phyloP scores from a whole-genome alignment of 2,329 filamentous ascomycete species.

The Colletotrichum sp. region DNA sequence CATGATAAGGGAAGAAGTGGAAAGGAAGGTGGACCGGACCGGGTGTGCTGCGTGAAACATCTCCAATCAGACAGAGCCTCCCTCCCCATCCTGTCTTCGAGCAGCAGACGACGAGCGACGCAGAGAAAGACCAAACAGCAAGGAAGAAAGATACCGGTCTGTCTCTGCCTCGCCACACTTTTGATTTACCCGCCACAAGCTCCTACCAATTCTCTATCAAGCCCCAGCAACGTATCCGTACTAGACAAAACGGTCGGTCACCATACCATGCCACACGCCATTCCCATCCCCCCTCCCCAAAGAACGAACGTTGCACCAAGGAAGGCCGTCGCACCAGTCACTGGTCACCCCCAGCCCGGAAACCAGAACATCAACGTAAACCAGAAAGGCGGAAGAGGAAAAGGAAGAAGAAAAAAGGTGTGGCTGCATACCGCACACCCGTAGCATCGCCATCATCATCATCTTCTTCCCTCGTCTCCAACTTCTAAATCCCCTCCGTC shows the following conservation, averaged over 20 bases:
- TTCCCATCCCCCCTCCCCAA: neutral
- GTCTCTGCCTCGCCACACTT: neutral
- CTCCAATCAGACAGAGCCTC: neutral
- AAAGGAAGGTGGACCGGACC: neutral
- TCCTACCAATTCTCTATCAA: neutral
- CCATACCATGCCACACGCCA: neutral
- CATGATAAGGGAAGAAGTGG: neutral
- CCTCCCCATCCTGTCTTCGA: neutral
- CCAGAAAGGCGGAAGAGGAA: neutral
- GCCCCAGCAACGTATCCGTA: no score
- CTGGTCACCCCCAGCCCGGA: neutral
- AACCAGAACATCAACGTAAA: neutral
- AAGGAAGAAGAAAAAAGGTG: neutral
- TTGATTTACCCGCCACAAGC: neutral
- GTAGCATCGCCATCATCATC: neutral
- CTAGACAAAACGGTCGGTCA: neutral
- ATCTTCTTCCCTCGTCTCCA: neutral
- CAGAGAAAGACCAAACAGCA: neutral
- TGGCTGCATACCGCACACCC: conserved; percentile 3
- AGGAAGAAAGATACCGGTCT: neutral
- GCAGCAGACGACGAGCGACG: neutral
- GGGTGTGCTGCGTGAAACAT: conserved; percentile 7
- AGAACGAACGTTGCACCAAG: neutral
- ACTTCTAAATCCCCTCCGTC: neutral
- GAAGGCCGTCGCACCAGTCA: neutral